Conservation (phyloP, 2,329 filamentous ascomycete species). For the Pseudonectria foliicola region DNA sequence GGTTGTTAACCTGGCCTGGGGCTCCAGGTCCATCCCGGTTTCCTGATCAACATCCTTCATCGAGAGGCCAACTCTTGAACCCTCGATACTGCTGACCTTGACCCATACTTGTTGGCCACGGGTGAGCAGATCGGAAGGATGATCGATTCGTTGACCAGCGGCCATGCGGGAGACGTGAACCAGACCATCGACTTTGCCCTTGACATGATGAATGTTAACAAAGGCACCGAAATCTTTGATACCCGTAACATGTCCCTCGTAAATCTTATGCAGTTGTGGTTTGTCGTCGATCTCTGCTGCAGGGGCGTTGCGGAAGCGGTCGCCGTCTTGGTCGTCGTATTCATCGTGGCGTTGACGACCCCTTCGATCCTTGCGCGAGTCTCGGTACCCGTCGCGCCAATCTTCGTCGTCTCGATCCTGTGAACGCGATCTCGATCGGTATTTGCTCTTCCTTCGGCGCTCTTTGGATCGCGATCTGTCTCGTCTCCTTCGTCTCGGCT, state of each 20-base stretch:
- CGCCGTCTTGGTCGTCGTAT: constrained; percentile 40
- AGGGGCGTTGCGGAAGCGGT: constrained; percentile 59
- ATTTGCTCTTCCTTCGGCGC: constrained; percentile 28
- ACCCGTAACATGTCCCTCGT: constrained; percentile 82
- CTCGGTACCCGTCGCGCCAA: constrained; percentile 29
- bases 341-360: constrained; percentile 34
- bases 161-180: constrained; percentile 89
- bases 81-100: constrained; percentile 84
- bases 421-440: constrained; percentile 32
- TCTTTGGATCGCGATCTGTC: constrained; percentile 36
- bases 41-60: constrained; percentile 97
- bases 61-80: constrained; percentile 73
- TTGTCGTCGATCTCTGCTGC: constrained; percentile 71
- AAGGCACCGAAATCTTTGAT: constrained; percentile 96
- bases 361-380: constrained; percentile 25
- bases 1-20: constrained; percentile 70
- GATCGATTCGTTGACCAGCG: constrained; percentile 78
- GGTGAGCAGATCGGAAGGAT: constrained; percentile 81
- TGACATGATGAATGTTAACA: constrained; percentile 82
- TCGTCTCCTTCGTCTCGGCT: constrained; percentile 35
- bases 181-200: constrained; percentile 82
- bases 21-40: constrained; percentile 75
- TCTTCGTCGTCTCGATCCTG: constrained; percentile 39
- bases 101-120: constrained; percentile 82
- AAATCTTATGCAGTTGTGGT: constrained; percentile 79